Base-by-base conservation (phyloP, 305 asterid genomes). In the Solanum hybrid region DNA sequence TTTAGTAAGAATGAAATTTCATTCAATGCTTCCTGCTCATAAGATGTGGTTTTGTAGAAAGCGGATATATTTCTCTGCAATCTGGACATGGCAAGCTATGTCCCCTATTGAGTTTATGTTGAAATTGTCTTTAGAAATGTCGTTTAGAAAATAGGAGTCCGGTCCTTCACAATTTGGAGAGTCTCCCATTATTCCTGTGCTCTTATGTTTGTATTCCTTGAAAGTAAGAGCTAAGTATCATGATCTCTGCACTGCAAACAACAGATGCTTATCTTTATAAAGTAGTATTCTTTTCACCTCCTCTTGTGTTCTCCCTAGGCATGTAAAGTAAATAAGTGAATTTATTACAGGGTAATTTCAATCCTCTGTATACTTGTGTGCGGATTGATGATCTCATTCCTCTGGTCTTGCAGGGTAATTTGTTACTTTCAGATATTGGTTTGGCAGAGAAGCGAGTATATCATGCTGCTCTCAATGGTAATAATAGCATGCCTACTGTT, bases 391-490 rank as follows among this genome's bases (percentile, higher is more conserved):
- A 78, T 78, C 92, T 90, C 82, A 91, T 87, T 82, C 90, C 40
- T 77, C 32, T 82, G 89, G 81, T 85, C 77, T 78, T 96, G 95
- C 98, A 97, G 99, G 99, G 98, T 75, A 93, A 93, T 92, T 90
- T 97, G 92, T 90, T 91, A 86, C 94, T 94, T 80, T 94, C 98
- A 17, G 98, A 94, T 90, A 94, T 96, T 45, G 99, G 99, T 80
- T 93, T 97, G 95, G 93, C 99, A 26, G 99, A 97, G 95, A 97
- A 97, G 92, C 93, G 99, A 89, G 93, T 94, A 15, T 97, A 95
- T 92, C 98, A 94, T 91, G 96, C 98, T 84, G 99, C 98, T 88
- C 98, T 97, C 89, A 94, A 97, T 95, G 99, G 99, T 97, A 96
- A 94, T 94, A 94, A 89, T 93, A 94, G 93, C 93, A 94, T 92